These are phyloP conservation scores for Fennellomyces sp. DNA, from an alignment of 371 early-diverging fungal species.

Conservation along the genomic window DNA sequence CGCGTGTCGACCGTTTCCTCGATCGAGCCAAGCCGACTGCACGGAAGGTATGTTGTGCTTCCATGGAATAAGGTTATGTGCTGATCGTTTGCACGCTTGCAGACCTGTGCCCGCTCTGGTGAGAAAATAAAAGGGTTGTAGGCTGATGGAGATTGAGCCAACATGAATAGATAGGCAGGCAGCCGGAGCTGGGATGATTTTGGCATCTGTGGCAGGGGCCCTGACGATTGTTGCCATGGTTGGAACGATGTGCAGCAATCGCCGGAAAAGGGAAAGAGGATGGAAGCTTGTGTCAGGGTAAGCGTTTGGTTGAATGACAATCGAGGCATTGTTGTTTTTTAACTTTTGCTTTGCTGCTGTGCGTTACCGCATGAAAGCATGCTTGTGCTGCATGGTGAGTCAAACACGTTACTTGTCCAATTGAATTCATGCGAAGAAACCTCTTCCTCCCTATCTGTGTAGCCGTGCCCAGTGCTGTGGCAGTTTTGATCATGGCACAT, in stretches of 20 bases:
- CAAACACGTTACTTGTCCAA: slow-evolving; percentile 3
- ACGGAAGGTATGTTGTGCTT: slow-evolving; percentile 20
- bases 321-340: neutral
- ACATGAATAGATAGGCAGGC: slow-evolving; percentile 19
- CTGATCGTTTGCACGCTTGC: neutral
- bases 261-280: slow-evolving; percentile 34
- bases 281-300: slow-evolving; percentile 38
- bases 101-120: slow-evolving; percentile 1
- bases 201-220: slow-evolving; percentile 25
- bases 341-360: neutral
- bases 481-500: slow-evolving; percentile 26
- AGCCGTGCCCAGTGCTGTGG: slow-evolving; percentile 30
- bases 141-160: neutral
- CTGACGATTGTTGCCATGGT: slow-evolving; percentile 36
- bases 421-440: neutral
- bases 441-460: neutral
- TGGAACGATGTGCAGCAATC: slow-evolving; percentile 43
- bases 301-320: neutral
- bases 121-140: neutral
- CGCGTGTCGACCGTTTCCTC: slow-evolving; percentile 34
- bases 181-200: slow-evolving; percentile 30
- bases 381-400: slow-evolving; percentile 33
- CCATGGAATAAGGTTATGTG: neutral
- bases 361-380: slow-evolving; percentile 16
- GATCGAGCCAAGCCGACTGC: slow-evolving; percentile 23